Evolutionary conservation across 768 basidiomycete genomes (phyloP).

Genomic region (Exidia glandulosa): DNA sequence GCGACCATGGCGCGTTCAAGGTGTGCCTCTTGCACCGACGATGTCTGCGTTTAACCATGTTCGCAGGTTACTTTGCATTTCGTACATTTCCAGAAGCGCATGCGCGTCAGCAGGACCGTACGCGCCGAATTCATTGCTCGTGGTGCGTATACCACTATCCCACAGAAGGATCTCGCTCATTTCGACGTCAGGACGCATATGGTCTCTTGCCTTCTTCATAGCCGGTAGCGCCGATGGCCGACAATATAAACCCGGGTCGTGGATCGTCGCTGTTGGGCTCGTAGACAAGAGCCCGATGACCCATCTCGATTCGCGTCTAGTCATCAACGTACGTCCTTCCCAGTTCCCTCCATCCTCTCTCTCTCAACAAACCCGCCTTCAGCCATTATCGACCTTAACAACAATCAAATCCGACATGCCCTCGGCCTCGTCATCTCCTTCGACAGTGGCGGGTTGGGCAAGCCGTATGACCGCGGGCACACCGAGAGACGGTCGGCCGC

Average conservation of each 20-base stretch:
- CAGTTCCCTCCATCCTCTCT: neutral
- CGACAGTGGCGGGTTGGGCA: neutral
- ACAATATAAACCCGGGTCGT: neutral
- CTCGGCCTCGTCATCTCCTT: neutral
- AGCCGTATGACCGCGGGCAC: neutral
- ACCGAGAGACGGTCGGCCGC: neutral
- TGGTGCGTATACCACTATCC: slow-evolving; percentile 19
- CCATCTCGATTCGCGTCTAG: neutral
- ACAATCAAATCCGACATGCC: neutral
- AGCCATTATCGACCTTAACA: neutral
- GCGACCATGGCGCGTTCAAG: slow-evolving; percentile 5
- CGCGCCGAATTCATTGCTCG: slow-evolving; percentile 54
- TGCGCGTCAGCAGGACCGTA: slow-evolving; percentile 48
- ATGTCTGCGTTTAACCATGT: slow-evolving; percentile 31
- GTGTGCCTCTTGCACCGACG: neutral
- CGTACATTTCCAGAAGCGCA: slow-evolving; percentile 52
- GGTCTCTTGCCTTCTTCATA: slow-evolving; percentile 34
- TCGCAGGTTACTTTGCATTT: slow-evolving; percentile 41
- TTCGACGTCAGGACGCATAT: slow-evolving; percentile 39
- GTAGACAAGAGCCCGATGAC: neutral
- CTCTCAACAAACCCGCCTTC: neutral
- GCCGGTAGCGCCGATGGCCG: neutral
- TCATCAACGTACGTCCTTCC: neutral
- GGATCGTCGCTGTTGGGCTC: neutral
- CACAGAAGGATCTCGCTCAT: neutral